Conservation (phyloP, 2,329 filamentous ascomycete genomes). For the Cladophialophora immunda region DNA sequence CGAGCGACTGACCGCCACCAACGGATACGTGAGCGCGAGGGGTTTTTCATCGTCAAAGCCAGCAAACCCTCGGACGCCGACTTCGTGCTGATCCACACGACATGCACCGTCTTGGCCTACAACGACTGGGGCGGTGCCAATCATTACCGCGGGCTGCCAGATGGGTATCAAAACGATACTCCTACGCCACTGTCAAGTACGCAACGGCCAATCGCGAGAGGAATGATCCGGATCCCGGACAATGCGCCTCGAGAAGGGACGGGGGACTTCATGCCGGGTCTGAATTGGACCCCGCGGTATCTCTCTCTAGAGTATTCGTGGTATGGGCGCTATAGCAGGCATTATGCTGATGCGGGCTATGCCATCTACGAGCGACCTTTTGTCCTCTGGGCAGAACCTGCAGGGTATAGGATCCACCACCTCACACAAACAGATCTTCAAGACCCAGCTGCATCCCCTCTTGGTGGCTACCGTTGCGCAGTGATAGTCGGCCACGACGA, state of each 20-base stretch:
- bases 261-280: background rate
- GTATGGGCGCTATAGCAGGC: constrained; percentile 4
- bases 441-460: background rate
- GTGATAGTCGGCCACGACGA: constrained; percentile 12
- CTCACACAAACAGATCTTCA: constrained; percentile 12
- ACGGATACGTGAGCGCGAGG: constrained; percentile 5
- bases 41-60: constrained; percentile 15
- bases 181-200: background rate
- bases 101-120: constrained; percentile 4
- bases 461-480: background rate
- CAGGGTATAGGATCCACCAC: constrained; percentile 7
- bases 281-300: background rate
- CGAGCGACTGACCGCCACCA: background rate
- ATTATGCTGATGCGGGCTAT: constrained; percentile 11
- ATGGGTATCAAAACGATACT: constrained; percentile 11
- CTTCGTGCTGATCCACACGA: constrained; percentile 11
- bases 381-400: background rate
- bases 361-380: constrained; percentile 11
- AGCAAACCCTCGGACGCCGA: constrained; percentile 1
- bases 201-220: constrained; percentile 11
- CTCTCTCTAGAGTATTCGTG: constrained; percentile 8
- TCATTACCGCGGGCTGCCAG: constrained; percentile 10
- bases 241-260: constrained; percentile 9
- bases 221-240: constrained; percentile 9
- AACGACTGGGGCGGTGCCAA: constrained; percentile 19